Evolutionary conservation across 495 filamentous ascomycete genomes (phyloP).

Genomic region (Neurospora sp.): DNA sequence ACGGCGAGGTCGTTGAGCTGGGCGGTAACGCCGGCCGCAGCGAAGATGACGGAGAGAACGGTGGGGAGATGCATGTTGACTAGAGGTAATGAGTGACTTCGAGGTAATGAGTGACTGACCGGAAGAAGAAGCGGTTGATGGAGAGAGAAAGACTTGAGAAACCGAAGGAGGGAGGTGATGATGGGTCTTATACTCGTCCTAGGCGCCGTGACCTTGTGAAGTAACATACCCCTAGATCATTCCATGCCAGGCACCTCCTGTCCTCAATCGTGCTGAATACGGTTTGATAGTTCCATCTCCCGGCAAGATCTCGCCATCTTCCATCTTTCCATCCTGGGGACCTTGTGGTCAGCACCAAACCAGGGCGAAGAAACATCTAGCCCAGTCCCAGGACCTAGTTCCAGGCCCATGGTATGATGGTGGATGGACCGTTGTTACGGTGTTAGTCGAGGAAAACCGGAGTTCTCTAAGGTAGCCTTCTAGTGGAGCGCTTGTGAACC

Average conservation of each 20-base stretch:
- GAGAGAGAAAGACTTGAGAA: not conserved
- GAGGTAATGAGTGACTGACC: not conserved
- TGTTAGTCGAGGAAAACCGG: not conserved
- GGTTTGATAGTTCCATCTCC: not conserved
- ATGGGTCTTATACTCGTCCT: not conserved
- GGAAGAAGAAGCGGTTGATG: not conserved
- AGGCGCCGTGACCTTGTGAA: not conserved
- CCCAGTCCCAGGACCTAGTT: not conserved
- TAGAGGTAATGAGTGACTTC: not conserved
- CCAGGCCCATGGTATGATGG: not conserved
- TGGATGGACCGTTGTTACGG: not conserved
- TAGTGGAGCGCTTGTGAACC: not conserved
- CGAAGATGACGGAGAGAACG: conserved; percentile 18
- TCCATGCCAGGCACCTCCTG: not conserved
- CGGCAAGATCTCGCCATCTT: not conserved
- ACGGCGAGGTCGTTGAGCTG: conserved; percentile 44
- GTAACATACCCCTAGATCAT: not conserved
- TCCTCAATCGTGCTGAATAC: not conserved
- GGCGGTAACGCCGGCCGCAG: conserved; percentile 19
- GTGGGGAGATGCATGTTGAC: conserved; percentile 17
- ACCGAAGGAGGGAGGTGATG: not conserved
- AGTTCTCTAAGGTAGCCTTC: not conserved
- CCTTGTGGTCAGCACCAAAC: not conserved
- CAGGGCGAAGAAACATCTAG: not conserved
- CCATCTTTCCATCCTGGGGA: not conserved